Evolutionary conservation across 2,329 filamentous ascomycete genomes (phyloP).

Genomic region (Sporothrix sp.): DNA sequence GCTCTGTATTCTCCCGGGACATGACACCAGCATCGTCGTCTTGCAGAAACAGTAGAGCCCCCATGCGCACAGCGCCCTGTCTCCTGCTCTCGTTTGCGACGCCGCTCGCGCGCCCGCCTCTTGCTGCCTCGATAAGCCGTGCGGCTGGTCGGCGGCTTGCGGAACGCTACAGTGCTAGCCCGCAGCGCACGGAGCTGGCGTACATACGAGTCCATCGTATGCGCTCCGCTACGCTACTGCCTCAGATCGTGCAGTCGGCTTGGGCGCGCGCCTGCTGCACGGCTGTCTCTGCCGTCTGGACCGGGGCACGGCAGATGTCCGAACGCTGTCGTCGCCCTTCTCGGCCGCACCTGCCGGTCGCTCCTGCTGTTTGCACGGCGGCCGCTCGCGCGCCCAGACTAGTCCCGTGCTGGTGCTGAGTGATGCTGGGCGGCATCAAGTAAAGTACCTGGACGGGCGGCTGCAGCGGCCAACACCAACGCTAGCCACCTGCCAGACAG

Average conservation of each 20-base stretch:
- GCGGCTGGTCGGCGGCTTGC: slow-evolving; percentile 5
- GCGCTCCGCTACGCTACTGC: slow-evolving; percentile 15
- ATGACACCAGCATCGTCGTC: no score
- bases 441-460: slow-evolving; percentile 9
- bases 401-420: slow-evolving; percentile 9
- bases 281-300: no score
- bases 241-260: slow-evolving; percentile 9
- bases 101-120: neutral
- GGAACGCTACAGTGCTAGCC: slow-evolving; percentile 8
- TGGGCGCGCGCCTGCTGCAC: no score
- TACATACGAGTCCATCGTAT: no score
- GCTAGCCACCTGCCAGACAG: slow-evolving; percentile 6
- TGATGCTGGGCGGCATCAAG: slow-evolving; percentile 7
- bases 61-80: no score
- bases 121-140: neutral
- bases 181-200: slow-evolving; percentile 11
- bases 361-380: no score
- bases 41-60: no score
- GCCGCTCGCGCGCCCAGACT: no score
- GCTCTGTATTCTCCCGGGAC: no score
- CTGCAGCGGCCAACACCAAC: slow-evolving; percentile 9
- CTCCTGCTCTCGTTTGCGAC: neutral
- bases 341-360: no score
- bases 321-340: no score
- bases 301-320: no score